Base-by-base conservation (phyloP, 192 early-diverging fungal species). In the Linnemannia hyalina region DNA sequence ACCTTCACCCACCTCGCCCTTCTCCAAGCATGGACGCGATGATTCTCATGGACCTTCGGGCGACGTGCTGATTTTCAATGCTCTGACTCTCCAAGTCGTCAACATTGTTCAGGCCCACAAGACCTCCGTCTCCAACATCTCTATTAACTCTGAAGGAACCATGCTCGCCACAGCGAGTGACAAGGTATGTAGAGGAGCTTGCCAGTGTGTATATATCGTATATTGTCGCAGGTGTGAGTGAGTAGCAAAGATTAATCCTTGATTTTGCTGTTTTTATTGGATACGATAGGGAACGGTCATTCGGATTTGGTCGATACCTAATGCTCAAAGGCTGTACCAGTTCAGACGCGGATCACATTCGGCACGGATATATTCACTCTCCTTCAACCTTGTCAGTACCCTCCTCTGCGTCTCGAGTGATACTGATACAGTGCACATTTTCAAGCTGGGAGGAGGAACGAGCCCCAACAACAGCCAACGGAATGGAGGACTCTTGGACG, bases 101-200 rank as follows among this genome's bases (percentile, higher is more conserved):
- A 97, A 96, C 75, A 97, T 98, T 70, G 94, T 99, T 65, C 95
- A 95, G 85, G 98, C 98, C 0, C 97, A 98, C 89, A 99, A 99
- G 89, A 95, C 92, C 46, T 94, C 97, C 0, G 90, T 99, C 11
- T 93, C 94, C 38, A 94, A 92, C 75, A 90, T 99, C 74, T 90
- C 92, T 18, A 97, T 98, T 82, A 97, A 94, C 88, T 92, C 92
- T 63, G 95, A 97, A 38, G 97, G 98, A 42, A 96, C 95, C 5
- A 85, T 97, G 90, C 88, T 98, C 46, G 98, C 98, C 42, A 98
- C 97, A 0, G 93, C 97, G n/a, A 97, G 96, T 88, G 97, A 98
- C 76, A 98, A 98, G 94, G 95, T 96, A 47, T 20, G 2, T 20
- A 2, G 4, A 38, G 35, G 38, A 40, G 38, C 38, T 40, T 6